Evolutionary conservation across 495 filamentous ascomycete genomes (phyloP).

Genomic region (Aspergillus haitiensis): DNA sequence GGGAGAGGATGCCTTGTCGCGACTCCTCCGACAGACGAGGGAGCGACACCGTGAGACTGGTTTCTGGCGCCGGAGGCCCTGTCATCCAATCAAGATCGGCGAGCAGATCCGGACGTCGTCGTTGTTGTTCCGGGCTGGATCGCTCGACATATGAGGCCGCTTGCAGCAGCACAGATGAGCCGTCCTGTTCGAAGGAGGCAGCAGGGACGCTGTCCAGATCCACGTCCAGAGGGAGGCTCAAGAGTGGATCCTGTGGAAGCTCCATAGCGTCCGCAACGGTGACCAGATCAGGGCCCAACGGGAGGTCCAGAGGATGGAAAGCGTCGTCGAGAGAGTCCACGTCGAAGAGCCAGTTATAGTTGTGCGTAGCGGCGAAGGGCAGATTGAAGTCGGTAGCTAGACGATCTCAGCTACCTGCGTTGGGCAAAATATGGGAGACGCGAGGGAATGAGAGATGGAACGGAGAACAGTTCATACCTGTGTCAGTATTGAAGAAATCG

Average conservation of each 20-base stretch:
- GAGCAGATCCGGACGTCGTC: neutral
- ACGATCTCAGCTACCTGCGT: neutral
- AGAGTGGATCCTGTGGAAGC: slow-evolving; percentile 16
- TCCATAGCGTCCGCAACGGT: slow-evolving; percentile 25
- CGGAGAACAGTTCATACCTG: slow-evolving; percentile 23
- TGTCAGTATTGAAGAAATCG: slow-evolving; percentile 35
- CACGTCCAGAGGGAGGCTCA: slow-evolving; percentile 17
- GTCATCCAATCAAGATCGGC: slow-evolving; percentile 39
- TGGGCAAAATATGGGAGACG: neutral
- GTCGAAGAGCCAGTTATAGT: slow-evolving; percentile 60
- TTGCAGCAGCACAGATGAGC: slow-evolving; percentile 23
- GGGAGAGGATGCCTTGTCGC: slow-evolving; percentile 40
- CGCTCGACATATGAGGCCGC: slow-evolving; percentile 24
- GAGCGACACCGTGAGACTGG: slow-evolving; percentile 14
- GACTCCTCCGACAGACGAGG: slow-evolving; percentile 35
- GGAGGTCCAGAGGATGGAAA: slow-evolving; percentile 34
- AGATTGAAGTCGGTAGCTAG: slow-evolving; percentile 55
- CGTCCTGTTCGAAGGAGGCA: slow-evolving; percentile 1
- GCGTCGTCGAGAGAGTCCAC: slow-evolving; percentile 41
- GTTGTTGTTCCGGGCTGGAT: neutral
- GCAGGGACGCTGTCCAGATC: slow-evolving; percentile 4
- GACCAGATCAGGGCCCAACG: slow-evolving; percentile 28
- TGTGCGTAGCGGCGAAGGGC: slow-evolving; percentile 55
- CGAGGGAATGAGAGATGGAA: neutral
- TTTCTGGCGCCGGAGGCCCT: slow-evolving; percentile 22